These are phyloP conservation scores for Penicillium polonicum DNA, from an alignment of 2,329 filamentous ascomycete genomes.

Conservation along the genomic window DNA sequence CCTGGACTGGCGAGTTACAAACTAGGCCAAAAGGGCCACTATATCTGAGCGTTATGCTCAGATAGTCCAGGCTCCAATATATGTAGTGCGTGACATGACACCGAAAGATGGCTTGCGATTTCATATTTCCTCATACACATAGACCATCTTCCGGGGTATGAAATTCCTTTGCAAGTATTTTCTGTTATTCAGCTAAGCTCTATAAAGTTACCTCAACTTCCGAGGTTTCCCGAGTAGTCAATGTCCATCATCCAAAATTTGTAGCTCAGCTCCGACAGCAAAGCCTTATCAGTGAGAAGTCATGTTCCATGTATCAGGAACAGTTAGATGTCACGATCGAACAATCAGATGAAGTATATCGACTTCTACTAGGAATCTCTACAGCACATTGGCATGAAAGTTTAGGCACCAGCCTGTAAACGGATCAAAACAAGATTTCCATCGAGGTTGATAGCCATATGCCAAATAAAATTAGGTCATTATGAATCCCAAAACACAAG, in stretches of 20 bases:
- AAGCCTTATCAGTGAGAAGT: not conserved
- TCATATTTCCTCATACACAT: not conserved
- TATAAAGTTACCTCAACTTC: not conserved
- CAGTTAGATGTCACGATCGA: not conserved
- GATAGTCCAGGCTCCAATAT: too few relatives aligned
- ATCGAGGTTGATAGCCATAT: not conserved
- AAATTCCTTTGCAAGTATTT: not conserved
- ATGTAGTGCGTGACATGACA: too few relatives aligned
- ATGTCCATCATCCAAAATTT: not conserved
- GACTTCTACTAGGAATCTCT: not conserved
- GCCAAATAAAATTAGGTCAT: not conserved
- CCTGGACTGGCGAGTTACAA: too few relatives aligned
- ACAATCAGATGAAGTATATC: not conserved
- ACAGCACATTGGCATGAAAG: not conserved
- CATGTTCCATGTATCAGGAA: not conserved
- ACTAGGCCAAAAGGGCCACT: too few relatives aligned
- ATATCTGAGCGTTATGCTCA: too few relatives aligned
- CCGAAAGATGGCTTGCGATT: not conserved
- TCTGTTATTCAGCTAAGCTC: not conserved
- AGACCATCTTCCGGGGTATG: not conserved
- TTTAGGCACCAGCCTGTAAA: not conserved
- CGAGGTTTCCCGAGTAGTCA: not conserved
- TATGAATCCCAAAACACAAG: not conserved
- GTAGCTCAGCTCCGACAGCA: not conserved
- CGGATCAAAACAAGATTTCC: not conserved